A percentile compares a stretch with the other conserved stretches of the same genome.
Evolutionary conservation across 108 stramenopile genomes (phyloP).

Genomic region (Nannochloropsis granulata): DNA sequence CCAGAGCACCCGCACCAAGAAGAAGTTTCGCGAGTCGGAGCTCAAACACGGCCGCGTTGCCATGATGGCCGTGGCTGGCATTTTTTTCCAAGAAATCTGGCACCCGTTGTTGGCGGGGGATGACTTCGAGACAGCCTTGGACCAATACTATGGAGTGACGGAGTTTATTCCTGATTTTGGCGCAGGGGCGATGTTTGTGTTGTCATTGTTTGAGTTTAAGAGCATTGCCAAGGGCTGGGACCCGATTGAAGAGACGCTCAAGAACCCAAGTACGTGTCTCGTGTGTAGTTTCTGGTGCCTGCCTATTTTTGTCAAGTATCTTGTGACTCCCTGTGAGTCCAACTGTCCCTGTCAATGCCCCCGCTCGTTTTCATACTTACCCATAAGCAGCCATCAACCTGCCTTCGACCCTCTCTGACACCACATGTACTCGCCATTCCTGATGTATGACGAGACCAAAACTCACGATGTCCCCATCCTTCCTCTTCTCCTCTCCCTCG

Average conservation of each 20-base stretch:
- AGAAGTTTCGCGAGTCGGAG: constrained; percentile 83
- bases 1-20: background rate
- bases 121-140: background rate
- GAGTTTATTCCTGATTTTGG: background rate
- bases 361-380: too few relatives aligned
- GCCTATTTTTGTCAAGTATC: too few relatives aligned
- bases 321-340: too few relatives aligned
- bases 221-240: background rate
- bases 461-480: too few relatives aligned
- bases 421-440: too few relatives aligned
- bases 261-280: background rate
- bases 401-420: too few relatives aligned
- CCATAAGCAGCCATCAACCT: too few relatives aligned
- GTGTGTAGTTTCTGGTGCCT: too few relatives aligned
- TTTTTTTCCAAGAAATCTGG: constrained; percentile 58
- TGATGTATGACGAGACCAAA: too few relatives aligned
- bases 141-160: background rate
- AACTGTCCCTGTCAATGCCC: too few relatives aligned
- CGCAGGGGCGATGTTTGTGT: background rate
- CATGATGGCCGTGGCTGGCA: constrained; percentile 81
- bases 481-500: background rate
- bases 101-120: background rate
- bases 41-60: constrained; percentile 88
- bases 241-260: background rate
- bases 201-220: background rate